Conservation (phyloP, 495 filamentous ascomycete species). For the Aspergillus homomorphus region DNA sequence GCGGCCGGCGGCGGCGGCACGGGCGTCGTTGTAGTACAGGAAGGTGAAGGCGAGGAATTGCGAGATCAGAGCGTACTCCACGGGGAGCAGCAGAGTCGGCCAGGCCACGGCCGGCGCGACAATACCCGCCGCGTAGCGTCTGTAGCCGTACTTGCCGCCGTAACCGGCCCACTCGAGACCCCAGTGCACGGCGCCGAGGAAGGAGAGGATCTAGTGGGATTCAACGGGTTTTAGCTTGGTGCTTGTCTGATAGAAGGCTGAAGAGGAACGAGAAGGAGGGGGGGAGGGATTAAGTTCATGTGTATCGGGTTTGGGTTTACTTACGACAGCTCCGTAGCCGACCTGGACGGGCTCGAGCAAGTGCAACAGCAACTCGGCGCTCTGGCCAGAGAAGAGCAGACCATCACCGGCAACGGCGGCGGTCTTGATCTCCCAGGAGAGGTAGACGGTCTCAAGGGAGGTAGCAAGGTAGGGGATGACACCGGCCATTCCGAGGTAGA, state of each 20-base stretch:
- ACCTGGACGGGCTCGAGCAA: slow-evolving; percentile 88
- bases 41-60: slow-evolving; percentile 88
- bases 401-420: slow-evolving; percentile 57
- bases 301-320: too few relatives aligned
- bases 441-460: slow-evolving; percentile 80
- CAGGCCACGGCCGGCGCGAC: slow-evolving; percentile 82
- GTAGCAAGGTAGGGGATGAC: slow-evolving; percentile 88
- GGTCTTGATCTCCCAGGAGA: slow-evolving; percentile 77
- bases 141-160: slow-evolving; percentile 69
- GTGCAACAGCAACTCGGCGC: slow-evolving; percentile 69
- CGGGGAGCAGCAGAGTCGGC: slow-evolving; percentile 85
- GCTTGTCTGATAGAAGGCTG: too few relatives aligned
- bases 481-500: slow-evolving; percentile 80
- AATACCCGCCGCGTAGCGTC: slow-evolving; percentile 79
- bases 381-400: slow-evolving; percentile 64
- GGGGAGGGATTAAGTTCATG: not conserved
- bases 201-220: slow-evolving; percentile 72
- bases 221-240: not conserved
- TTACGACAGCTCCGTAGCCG: slow-evolving; percentile 86
- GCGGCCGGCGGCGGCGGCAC: slow-evolving; percentile 73
- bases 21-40: slow-evolving; percentile 85
- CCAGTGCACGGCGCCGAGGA: slow-evolving; percentile 97
- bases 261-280: too few relatives aligned
- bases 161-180: slow-evolving; percentile 75
- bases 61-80: slow-evolving; percentile 82